Evolutionary conservation across 2,329 filamentous ascomycete species (phyloP), one percentile per base, ranked within the genome.

Genomic region (Xylariaceae sp.): DNA sequence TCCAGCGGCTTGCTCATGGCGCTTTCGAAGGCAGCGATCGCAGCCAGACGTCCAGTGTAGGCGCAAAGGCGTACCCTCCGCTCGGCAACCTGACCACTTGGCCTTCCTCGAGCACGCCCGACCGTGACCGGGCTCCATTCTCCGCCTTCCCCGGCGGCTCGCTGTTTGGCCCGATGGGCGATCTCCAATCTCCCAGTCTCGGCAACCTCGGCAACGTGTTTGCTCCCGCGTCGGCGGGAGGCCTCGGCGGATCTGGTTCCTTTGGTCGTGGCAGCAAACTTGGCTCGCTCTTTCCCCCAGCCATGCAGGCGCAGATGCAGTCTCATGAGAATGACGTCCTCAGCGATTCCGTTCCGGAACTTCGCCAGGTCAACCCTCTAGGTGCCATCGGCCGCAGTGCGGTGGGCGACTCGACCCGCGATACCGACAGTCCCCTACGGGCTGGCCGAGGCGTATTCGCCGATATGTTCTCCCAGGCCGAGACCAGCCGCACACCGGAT

Each of bases 301-400:
- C 83, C 4, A 89, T 94, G 83, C 89, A 95, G 60, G 84, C 88
- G 22, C 86, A 93, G 57, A 89, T 93, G 82, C 83, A 88, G 39
- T 63, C 64, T 3, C 72, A 79, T 19, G 83, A 90, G 10, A 80
- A 82, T 27, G 72, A 76, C 17, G 68, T 54, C 37, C 48, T 78
- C 31, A 65, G 68, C 22, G 78, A 82, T 38, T 67, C 67, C 1
- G 54, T 71, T 10, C 69, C 72, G 5, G 77, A 83, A 40, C 60
- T 77, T 36, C 73, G 77, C 33, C 75, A 79, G 39, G 60, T 58
- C 30, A 76, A 77, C 40, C 74, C 75, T 3, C 70, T 84, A 6
- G 79, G 78, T 23, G 75, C 77, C 11, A 83, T 85, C 46, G 80
- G 78, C 17, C 74, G 81, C 26, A 69, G 66, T 42, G 64, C 70